Base-by-base conservation (phyloP, 106 monocot species). In the Allium sativum region DNA sequence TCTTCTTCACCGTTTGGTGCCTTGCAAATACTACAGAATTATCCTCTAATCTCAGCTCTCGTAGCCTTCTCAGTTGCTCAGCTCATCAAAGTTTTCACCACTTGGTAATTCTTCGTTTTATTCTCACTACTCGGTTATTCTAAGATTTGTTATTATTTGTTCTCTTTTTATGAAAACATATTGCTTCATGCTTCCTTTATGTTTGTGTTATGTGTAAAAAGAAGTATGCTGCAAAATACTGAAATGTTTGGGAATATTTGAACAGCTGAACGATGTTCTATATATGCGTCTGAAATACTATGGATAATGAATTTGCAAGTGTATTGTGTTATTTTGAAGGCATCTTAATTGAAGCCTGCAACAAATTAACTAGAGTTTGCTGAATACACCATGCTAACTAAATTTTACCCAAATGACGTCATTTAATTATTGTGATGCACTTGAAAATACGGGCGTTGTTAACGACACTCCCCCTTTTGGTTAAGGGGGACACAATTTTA, bases 21-120 rank as follows among this genome's bases (percentile, higher is more conserved):
- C 21, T 48, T 42, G 6, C 44, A 13, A 13, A 40, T 58, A 31
- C 40, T 72, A 18, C 55, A 72, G 6, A 72, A 72, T 57, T 64
- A 72, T 42, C 72, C 72, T 22, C 45, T 72, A 44, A 57, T 72
- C 31, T 72, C 72, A 21, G 72, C 72, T 64, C 44, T 72, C 56
- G 48, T 72, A 18, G 72, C 72, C 56, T 72, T 72, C 56, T 52
- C 72, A 43, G 18, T 64, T 40, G 72, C 72, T n/a, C 72, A 72
- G 48, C 56, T 56, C 64, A 72, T 57, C 72, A 72, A 72, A 44
- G 64, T 72, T 57, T 72, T 72, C 56, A 64, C 72, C 1, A 64
- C 72, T 20, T 72, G 72, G 72, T 72, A 64, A 44, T 45, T 64
- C 64, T 44, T 10, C 45, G n/a, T 53, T 20, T 18, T 7, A 6